Conservation (phyloP, 1,284 basidiomycete genomes). For the Marasmius sp. region DNA sequence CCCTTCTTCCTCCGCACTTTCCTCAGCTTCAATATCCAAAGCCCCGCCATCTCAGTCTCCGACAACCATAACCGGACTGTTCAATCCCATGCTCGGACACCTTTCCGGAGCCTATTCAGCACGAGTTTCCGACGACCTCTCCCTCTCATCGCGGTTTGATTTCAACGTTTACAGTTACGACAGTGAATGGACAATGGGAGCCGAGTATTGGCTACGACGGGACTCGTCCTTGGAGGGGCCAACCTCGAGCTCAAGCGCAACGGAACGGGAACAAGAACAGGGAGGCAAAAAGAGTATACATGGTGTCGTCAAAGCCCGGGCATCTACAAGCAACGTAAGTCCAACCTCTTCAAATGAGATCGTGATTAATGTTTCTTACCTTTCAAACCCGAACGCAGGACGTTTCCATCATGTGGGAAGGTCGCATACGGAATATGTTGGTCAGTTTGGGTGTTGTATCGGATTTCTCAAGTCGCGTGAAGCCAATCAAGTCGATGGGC, state of each 20-base stretch:
- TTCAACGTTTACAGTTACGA: constrained; percentile 98
- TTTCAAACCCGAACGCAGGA: constrained; percentile 59
- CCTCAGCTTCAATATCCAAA: constrained; percentile 32
- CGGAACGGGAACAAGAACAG: constrained; percentile 14
- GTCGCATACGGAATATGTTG: constrained; percentile 85
- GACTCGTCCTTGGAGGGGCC: constrained; percentile 22
- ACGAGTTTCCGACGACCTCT: constrained; percentile 83
- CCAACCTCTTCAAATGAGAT: neutral
- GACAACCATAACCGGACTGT: constrained; percentile 90
- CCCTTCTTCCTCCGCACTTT: constrained; percentile 37
- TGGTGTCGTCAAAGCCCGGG: constrained; percentile 87
- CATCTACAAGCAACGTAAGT: constrained; percentile 85
- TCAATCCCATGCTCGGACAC: constrained; percentile 97
- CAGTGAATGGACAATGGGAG: constrained; percentile 93
- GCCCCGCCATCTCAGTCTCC: constrained; percentile 67
- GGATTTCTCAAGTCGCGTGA: constrained; percentile 80
- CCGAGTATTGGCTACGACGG: constrained; percentile 88
- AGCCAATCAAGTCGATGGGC: constrained; percentile 86
- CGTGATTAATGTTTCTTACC: constrained; percentile 5
- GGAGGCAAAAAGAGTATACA: constrained; percentile 47
- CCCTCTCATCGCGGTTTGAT: constrained; percentile 89
- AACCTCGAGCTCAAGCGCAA: constrained; percentile 18
- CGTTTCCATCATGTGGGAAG: constrained; percentile 91
- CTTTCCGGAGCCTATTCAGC: constrained; percentile 91
- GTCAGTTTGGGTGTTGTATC: constrained; percentile 88